Evolutionary conservation across 192 early-diverging fungal genomes (phyloP), one percentile per base, ranked within the genome.

Genomic region (Coemansia sp.): DNA sequence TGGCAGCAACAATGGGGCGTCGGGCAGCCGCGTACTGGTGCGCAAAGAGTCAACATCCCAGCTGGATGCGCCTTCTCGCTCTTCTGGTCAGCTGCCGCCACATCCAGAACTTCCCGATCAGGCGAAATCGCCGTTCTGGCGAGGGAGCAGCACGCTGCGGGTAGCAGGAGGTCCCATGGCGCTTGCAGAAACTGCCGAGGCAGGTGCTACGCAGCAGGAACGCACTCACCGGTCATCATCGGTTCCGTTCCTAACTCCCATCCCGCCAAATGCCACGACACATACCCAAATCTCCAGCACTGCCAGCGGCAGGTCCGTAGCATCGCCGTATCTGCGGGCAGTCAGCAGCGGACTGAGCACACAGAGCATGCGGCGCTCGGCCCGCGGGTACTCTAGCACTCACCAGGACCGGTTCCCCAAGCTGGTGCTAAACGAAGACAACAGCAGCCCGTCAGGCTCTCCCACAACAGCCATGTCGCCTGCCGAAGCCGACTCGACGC

Each of bases 171-270:
- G 60, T 14, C 48, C 66, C 8, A 41, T 15, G 40, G 45, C 20
- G 46, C 42, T 26, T 32, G 12, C 14, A 30, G 34, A 20, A 17
- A 26, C 11, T n/a, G 10, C 43, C 20, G 28, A 47, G 18, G 39
- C 59, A 6, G 18, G 9, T 15, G 51, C 40, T 21, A 36, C 42
- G 12, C 54, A 36, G 17, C 53, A 45, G 31, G 74, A 76, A 44
- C 66, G 74, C 53, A 70, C 67, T 2, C 74, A 76, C 36, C 74
- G 74, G 44, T 76, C 74, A 43, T 66, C 74, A 21, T 76, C 74
- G 15, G 74, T 76, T 46, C 74, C 74, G 14, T 70, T 63, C 36
- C 41, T 76, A 40, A 62, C 59, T 10, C 67, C 67, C 11, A 51
- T 76, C 6, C 58, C 60, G 1, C 28, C 65, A 16, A 23, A 45